These are phyloP conservation scores for Phyllostachys edulis DNA, from an alignment of 176 grass and related monocot species.

Conservation along the genomic window DNA sequence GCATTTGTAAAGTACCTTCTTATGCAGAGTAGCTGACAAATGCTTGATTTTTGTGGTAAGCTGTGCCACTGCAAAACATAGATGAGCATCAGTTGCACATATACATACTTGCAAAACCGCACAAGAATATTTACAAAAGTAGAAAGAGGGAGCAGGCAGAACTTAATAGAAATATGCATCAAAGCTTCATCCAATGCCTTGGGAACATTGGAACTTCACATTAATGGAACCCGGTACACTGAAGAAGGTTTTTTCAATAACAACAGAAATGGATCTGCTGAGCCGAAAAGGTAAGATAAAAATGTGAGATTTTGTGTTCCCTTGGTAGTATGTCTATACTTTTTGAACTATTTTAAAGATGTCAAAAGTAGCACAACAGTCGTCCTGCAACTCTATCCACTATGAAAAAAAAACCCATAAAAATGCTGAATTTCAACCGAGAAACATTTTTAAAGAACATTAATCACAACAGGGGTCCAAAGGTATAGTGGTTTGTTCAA, in stretches of 20 bases:
- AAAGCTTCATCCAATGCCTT: background rate
- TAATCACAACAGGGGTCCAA: too few relatives aligned
- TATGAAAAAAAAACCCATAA: too few relatives aligned
- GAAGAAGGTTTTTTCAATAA: background rate
- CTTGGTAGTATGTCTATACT: too few relatives aligned
- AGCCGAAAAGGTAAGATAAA: too few relatives aligned
- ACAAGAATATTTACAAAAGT: background rate
- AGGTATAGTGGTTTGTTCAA: too few relatives aligned
- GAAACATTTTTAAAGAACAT: too few relatives aligned
- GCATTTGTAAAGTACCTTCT: conserved; percentile 57
- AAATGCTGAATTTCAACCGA: too few relatives aligned
- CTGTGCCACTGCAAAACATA: conserved; percentile 71
- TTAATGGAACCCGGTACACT: background rate
- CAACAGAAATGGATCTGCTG: background rate
- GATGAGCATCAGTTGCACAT: conserved; percentile 9
- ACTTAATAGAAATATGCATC: background rate
- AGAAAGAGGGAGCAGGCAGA: background rate
- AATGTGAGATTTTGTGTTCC: too few relatives aligned
- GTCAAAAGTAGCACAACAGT: too few relatives aligned
- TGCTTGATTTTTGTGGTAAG: conserved; percentile 93
- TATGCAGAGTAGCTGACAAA: conserved; percentile 69
- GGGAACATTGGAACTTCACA: background rate
- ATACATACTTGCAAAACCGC: background rate
- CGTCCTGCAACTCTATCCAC: too few relatives aligned
- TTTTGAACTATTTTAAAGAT: too few relatives aligned